Evolutionary conservation across 2,329 filamentous ascomycete species (phyloP).

Genomic region (Tolypocladium paradoxum): DNA sequence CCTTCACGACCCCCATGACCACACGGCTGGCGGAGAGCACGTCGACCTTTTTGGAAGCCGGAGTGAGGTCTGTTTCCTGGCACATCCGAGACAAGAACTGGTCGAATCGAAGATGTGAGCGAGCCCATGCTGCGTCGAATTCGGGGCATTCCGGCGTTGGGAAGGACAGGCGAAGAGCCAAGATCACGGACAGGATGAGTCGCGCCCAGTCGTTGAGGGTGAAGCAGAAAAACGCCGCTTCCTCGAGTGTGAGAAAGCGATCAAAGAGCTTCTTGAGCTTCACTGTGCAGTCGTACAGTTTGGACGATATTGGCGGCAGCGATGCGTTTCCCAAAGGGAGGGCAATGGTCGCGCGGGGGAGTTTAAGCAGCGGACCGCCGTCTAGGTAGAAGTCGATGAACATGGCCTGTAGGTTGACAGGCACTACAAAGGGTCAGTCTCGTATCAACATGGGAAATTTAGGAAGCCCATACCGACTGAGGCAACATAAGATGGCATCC

Average conservation of each 20-base stretch:
- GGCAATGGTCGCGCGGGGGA: conserved; percentile 4
- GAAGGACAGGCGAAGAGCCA: conserved; percentile 37
- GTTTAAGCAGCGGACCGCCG: conserved; percentile 24
- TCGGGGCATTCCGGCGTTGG: conserved; percentile 25
- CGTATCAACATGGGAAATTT: conserved; percentile 1
- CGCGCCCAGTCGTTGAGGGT: conserved; percentile 31
- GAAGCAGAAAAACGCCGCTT: conserved; percentile 24
- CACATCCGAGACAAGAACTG: conserved; percentile 27
- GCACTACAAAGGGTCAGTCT: conserved; percentile 10
- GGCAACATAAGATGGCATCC: conserved; percentile 23
- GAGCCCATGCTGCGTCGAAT: conserved; percentile 25
- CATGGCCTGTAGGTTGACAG: conserved; percentile 20
- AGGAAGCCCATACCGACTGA: conserved; percentile 7
- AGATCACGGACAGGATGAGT: conserved; percentile 28
- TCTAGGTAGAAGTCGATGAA: conserved; percentile 28
- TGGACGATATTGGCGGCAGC: conserved; percentile 8
- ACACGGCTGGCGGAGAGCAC: conserved; percentile 33
- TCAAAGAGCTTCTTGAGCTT: conserved; percentile 22
- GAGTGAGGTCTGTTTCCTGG: conserved; percentile 10
- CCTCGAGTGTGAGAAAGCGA: conserved; percentile 17
- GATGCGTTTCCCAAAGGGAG: neutral
- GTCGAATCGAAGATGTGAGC: conserved; percentile 27
- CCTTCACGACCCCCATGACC: conserved; percentile 33
- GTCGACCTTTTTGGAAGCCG: conserved; percentile 24
- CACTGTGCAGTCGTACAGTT: conserved; percentile 12